These are phyloP conservation scores for Globisporangium mamillatum DNA, from an alignment of 352 stramenopile species.

Conservation along the genomic window DNA sequence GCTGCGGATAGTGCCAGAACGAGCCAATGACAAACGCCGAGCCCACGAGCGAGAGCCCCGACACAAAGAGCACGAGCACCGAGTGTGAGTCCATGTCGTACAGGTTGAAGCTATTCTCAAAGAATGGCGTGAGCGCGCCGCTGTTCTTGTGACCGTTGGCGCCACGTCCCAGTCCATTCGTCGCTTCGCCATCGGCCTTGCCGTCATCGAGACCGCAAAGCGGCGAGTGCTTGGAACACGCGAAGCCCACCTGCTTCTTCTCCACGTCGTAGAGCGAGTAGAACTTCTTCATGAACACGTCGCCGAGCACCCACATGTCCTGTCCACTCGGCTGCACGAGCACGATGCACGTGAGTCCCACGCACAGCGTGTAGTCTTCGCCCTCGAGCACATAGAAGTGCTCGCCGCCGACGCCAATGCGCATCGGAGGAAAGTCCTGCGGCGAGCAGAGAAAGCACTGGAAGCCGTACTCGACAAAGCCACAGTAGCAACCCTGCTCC, in stretches of 20 bases:
- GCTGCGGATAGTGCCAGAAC: constrained; percentile 61
- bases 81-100: constrained; percentile 74
- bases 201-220: constrained; percentile 41
- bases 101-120: constrained; percentile 68
- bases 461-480: constrained; percentile 77
- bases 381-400: constrained; percentile 72
- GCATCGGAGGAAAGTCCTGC: constrained; percentile 60
- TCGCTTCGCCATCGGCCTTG: neutral
- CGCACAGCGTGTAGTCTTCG: constrained; percentile 72
- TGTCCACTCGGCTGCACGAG: constrained; percentile 74
- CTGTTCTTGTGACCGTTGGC: neutral
- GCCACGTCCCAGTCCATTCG: neutral
- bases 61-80: constrained; percentile 71
- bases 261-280: constrained; percentile 92
- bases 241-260: constrained; percentile 85
- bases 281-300: constrained; percentile 96
- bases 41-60: constrained; percentile 63
- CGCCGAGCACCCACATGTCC: constrained; percentile 96
- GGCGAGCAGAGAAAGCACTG: constrained; percentile 77
- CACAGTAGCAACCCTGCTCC: constrained; percentile 67
- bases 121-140: constrained; percentile 30
- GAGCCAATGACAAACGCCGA: constrained; percentile 62
- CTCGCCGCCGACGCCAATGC: constrained; percentile 54
- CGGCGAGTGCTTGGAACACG: constrained; percentile 45
- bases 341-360: constrained; percentile 75